A percentile compares a stretch with the other conserved stretches of the same genome.
These are phyloP conservation scores for Cynanchum wilfordii DNA, from an alignment of 257 asterid genomes.

Conservation along the genomic window DNA sequence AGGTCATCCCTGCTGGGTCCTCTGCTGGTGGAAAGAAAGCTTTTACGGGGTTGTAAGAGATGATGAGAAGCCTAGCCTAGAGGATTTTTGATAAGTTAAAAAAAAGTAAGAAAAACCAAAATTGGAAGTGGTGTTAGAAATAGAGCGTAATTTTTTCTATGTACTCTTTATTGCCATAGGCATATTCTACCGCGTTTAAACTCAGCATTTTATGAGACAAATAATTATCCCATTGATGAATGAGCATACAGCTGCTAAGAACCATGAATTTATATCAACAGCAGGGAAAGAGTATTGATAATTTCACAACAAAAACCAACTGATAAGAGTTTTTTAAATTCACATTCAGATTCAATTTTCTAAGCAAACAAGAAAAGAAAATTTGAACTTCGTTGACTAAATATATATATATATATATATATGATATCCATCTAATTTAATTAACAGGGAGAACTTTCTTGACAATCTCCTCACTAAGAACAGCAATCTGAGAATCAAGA, in stretches of 20 bases:
- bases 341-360: not conserved
- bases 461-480: slow-evolving; percentile 77
- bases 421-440: not conserved
- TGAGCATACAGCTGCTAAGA: too few relatives aligned
- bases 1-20: slow-evolving; percentile 83
- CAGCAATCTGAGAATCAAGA: slow-evolving; percentile 81
- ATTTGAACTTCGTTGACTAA: too few relatives aligned
- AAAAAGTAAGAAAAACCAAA: not conserved
- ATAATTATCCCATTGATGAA: too few relatives aligned
- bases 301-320: not conserved
- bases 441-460: slow-evolving; percentile 83
- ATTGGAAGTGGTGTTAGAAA: not conserved
- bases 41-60: slow-evolving; percentile 52
- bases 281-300: not conserved
- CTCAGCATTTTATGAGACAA: too few relatives aligned
- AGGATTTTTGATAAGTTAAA: not conserved
- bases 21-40: slow-evolving; percentile 82
- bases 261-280: not conserved
- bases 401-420: too few relatives aligned
- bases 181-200: too few relatives aligned
- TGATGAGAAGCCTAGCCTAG: not conserved
- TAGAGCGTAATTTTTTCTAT: not conserved
- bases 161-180: not conserved
- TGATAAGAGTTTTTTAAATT: not conserved
- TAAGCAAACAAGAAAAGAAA: not conserved